These are phyloP conservation scores for Parastagonospora nodorum DNA, from an alignment of 2,329 filamentous ascomycete species.

Conservation along the genomic window DNA sequence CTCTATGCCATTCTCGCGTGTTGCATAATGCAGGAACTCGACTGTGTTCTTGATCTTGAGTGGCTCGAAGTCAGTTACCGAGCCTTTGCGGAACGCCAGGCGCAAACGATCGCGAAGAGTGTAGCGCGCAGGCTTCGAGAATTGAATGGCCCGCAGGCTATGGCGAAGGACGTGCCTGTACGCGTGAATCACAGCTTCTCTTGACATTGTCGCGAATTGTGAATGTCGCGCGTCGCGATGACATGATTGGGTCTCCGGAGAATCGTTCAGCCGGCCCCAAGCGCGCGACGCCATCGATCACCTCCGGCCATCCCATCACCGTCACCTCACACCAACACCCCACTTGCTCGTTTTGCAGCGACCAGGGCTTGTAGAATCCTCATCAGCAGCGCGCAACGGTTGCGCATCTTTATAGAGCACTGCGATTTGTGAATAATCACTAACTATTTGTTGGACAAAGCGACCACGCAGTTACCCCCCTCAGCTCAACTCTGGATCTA, in stretches of 20 bases:
- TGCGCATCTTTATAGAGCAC: slow-evolving; percentile 17
- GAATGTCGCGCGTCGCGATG: slow-evolving; percentile 6
- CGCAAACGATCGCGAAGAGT: slow-evolving; percentile 60
- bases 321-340: slow-evolving; percentile 19
- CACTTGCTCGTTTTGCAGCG: slow-evolving; percentile 22
- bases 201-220: slow-evolving; percentile 30
- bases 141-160: slow-evolving; percentile 72
- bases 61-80: slow-evolving; percentile 38
- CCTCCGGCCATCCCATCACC: slow-evolving; percentile 7
- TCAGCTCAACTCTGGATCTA: slow-evolving; percentile 13
- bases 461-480: slow-evolving; percentile 4
- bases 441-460: slow-evolving; percentile 13
- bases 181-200: slow-evolving; percentile 61
- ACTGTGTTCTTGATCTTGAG: slow-evolving; percentile 67
- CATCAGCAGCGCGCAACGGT: slow-evolving; percentile 16
- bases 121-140: slow-evolving; percentile 70
- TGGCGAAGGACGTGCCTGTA: slow-evolving; percentile 74
- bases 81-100: slow-evolving; percentile 45
- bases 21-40: slow-evolving; percentile 71
- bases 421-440: slow-evolving; percentile 18
- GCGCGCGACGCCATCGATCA: slow-evolving; percentile 3
- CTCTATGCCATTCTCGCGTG: slow-evolving; percentile 68
- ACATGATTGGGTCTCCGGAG: slow-evolving; percentile 15
- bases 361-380: slow-evolving; percentile 25
- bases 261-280: slow-evolving; percentile 17